Conservation (phyloP, 805 yeast species). For the Nakazawaea ernobii region DNA sequence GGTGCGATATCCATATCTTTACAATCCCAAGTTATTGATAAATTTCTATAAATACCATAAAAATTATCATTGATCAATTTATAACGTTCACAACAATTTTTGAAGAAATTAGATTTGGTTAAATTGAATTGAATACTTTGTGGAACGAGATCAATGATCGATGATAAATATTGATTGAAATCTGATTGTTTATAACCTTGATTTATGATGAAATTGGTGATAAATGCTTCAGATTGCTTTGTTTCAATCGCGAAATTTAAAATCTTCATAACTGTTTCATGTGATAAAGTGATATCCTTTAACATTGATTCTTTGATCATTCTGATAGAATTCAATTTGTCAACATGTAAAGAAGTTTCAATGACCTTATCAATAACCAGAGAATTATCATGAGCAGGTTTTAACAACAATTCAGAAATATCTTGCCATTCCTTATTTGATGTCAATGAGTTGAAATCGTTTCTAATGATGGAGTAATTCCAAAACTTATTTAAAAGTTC, state of each 20-base stretch:
- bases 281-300: slow-evolving; percentile 21
- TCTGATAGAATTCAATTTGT: slow-evolving; percentile 20
- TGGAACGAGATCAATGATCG: slow-evolving; percentile 23
- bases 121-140: slow-evolving; percentile 14
- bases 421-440: not conserved
- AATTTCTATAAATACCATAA: slow-evolving; percentile 27
- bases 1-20: slow-evolving; percentile 12
- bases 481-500: slow-evolving; percentile 21
- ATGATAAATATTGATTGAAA: slow-evolving; percentile 26
- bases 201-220: slow-evolving; percentile 21
- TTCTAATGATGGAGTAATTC: slow-evolving; percentile 25
- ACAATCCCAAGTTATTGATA: slow-evolving; percentile 13
- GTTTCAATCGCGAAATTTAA: slow-evolving; percentile 19
- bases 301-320: slow-evolving; percentile 22
- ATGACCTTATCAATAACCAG: not conserved
- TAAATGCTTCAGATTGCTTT: slow-evolving; percentile 8
- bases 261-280: slow-evolving; percentile 18
- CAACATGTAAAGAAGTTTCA: slow-evolving; percentile 3
- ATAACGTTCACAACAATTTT: slow-evolving; percentile 26
- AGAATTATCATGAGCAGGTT: not conserved
- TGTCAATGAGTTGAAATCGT: slow-evolving; percentile 22
- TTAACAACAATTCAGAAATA: not conserved
- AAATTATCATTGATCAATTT: slow-evolving; percentile 27
- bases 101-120: slow-evolving; percentile 22
- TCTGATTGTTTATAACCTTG: slow-evolving; percentile 26